Evolutionary conservation across 2,329 filamentous ascomycete species (phyloP).

Genomic region (Elsinoe batatas): DNA sequence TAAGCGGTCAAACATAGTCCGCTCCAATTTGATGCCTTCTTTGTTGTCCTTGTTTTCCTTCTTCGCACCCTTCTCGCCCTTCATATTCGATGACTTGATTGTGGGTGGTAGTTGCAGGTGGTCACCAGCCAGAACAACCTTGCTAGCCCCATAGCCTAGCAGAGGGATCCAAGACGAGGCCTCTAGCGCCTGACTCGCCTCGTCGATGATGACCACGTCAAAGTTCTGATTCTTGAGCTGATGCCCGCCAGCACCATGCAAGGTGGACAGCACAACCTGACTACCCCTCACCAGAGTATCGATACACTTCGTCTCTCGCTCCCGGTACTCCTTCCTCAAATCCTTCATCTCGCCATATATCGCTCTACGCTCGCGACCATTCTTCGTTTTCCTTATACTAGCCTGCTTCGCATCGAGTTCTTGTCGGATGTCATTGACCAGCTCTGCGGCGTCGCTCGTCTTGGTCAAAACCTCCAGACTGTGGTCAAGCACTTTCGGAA

Average conservation of each 20-base stretch:
- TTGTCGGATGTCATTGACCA: constrained; percentile 79
- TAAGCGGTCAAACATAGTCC: constrained; percentile 86
- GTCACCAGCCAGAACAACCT: constrained; percentile 85
- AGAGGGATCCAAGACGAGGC: constrained; percentile 95
- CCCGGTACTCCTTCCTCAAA: constrained; percentile 76
- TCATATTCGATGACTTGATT: constrained; percentile 62
- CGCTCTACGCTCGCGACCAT: constrained; percentile 64
- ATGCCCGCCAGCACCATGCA: constrained; percentile 82
- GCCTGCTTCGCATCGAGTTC: constrained; percentile 92
- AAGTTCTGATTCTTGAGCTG: constrained; percentile 73
- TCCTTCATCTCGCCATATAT: constrained; percentile 82
- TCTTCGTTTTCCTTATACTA: constrained; percentile 77
- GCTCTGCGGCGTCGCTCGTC: constrained; percentile 78
- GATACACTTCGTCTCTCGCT: constrained; percentile 75
- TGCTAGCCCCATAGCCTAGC: constrained; percentile 57
- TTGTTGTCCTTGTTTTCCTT: constrained; percentile 37
- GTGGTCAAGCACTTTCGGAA: constrained; percentile 80
- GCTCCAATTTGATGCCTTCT: constrained; percentile 52
- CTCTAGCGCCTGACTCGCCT: constrained; percentile 90
- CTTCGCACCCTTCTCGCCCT: constrained; percentile 27
- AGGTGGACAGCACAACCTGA: constrained; percentile 80
- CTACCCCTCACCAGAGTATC: constrained; percentile 63
- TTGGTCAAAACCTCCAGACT: constrained; percentile 85
- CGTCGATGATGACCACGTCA: constrained; percentile 90
- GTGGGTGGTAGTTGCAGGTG: constrained; percentile 91